phyloP scores from a whole-genome alignment of 768 basidiomycete species.

The Psilocybe cyanescens region DNA sequence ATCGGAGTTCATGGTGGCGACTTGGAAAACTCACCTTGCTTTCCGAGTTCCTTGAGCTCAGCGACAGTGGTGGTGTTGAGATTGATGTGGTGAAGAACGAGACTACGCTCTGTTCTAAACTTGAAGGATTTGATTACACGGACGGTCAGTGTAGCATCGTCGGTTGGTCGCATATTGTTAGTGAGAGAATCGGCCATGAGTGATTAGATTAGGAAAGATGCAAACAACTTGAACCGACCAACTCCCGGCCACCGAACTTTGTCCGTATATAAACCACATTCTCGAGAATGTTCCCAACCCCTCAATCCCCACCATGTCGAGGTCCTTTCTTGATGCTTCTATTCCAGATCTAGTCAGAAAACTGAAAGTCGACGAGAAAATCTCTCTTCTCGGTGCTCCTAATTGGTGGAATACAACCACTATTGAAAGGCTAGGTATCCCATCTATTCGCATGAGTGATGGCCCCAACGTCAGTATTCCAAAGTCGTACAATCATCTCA shows the following conservation, averaged over 20 bases:
- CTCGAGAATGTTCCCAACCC: constrained; percentile 21
- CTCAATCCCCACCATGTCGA: constrained; percentile 30
- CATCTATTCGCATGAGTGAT: constrained; percentile 72
- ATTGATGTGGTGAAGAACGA: constrained; percentile 84
- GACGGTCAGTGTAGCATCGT: constrained; percentile 84
- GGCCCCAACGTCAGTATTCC: constrained; percentile 55
- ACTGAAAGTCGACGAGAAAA: constrained; percentile 66
- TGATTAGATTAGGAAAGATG: neutral
- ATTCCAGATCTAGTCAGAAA: constrained; percentile 55
- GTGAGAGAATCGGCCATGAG: constrained; percentile 46
- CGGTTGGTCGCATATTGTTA: constrained; percentile 68
- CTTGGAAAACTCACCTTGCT: constrained; percentile 52
- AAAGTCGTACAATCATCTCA: neutral
- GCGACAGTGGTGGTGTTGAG: constrained; percentile 81
- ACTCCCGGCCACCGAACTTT: constrained; percentile 14
- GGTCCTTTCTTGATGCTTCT: constrained; percentile 55
- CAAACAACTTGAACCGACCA: neutral
- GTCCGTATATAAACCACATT: constrained; percentile 12
- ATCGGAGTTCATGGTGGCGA: constrained; percentile 8
- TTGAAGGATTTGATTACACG: constrained; percentile 95
- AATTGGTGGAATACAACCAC: constrained; percentile 74
- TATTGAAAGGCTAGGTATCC: constrained; percentile 62
- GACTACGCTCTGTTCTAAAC: constrained; percentile 86
- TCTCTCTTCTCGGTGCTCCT: constrained; percentile 62
- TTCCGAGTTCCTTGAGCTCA: constrained; percentile 72